A percentile compares a stretch with the other conserved stretches of the same genome.
phyloP scores from a whole-genome alignment of 805 yeast species.

The Kodamaea kaohsiungensis region DNA sequence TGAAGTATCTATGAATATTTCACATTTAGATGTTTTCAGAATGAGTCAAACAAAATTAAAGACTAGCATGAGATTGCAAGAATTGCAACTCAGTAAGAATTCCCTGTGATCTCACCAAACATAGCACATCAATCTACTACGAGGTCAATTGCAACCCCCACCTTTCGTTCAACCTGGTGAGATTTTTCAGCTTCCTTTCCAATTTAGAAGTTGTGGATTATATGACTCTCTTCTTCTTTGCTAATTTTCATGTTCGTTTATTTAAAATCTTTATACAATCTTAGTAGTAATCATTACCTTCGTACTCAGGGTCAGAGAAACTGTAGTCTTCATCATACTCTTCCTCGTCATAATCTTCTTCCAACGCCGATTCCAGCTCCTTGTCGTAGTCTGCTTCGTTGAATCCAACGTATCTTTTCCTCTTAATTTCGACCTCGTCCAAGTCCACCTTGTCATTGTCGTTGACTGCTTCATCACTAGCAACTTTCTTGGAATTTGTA shows the following conservation, averaged over 20 bases:
- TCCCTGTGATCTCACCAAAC: too few species aligned
- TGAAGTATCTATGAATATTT: too few species aligned
- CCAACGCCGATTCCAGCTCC: conserved; percentile 35
- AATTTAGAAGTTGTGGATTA: too few species aligned
- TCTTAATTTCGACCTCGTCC: conserved; percentile 46
- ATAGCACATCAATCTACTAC: too few species aligned
- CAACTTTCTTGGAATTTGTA: conserved; percentile 14
- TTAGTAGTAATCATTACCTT: conserved; percentile 44
- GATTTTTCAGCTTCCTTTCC: too few species aligned
- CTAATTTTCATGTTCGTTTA: background rate
- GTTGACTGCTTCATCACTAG: conserved; percentile 4
- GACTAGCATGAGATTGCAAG: too few species aligned
- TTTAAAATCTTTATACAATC: conserved; percentile 3
- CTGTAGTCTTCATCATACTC: conserved; percentile 16
- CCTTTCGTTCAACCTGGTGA: too few species aligned
- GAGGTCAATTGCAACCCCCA: too few species aligned
- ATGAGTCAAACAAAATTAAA: too few species aligned
- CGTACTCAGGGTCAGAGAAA: conserved; percentile 35
- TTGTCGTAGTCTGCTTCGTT: conserved; percentile 48
- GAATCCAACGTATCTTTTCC: conserved; percentile 44
- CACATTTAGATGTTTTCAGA: too few species aligned
- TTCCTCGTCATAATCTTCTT: conserved; percentile 17
- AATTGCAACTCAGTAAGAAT: too few species aligned
- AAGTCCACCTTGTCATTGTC: conserved; percentile 28
- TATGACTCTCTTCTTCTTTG: too few species aligned